Conservation (phyloP, 2,329 filamentous ascomycete genomes). For the Fusarium ambrosium region DNA sequence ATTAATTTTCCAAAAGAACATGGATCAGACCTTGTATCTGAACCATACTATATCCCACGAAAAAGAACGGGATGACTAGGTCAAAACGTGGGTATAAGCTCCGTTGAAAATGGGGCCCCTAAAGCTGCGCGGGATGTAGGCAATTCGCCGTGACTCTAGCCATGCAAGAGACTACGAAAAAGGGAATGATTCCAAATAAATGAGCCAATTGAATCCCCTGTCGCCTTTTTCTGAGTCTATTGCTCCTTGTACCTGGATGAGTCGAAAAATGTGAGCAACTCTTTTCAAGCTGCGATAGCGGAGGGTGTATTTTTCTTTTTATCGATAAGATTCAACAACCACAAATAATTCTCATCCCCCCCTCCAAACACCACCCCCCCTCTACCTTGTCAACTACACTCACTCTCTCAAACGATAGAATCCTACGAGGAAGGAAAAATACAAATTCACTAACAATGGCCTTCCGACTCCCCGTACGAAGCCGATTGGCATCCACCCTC, state of each 20-base stretch:
- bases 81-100: neutral
- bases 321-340: conserved; percentile 47
- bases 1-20: neutral
- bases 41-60: neutral
- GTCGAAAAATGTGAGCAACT: conserved; percentile 17
- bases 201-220: conserved; percentile 2
- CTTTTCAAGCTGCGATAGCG: conserved; percentile 43
- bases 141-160: neutral
- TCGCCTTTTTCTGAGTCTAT: neutral
- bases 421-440: neutral
- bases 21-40: neutral
- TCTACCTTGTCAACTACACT: neutral
- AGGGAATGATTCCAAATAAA: conserved; percentile 7
- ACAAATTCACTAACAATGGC: conserved; percentile 52
- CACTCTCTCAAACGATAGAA: neutral
- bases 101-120: neutral
- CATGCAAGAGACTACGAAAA: neutral
- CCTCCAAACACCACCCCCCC: conserved; percentile 3
- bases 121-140: neutral
- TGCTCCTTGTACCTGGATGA: conserved; percentile 13
- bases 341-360: conserved; percentile 42
- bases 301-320: conserved; percentile 34
- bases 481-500: conserved; percentile 52
- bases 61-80: neutral
- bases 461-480: conserved; percentile 55